Percentiles rank a stretch among this genome's conserved stretches.
phyloP scores from a whole-genome alignment of 1,284 basidiomycete genomes.

The Boletus semigastroideus region DNA sequence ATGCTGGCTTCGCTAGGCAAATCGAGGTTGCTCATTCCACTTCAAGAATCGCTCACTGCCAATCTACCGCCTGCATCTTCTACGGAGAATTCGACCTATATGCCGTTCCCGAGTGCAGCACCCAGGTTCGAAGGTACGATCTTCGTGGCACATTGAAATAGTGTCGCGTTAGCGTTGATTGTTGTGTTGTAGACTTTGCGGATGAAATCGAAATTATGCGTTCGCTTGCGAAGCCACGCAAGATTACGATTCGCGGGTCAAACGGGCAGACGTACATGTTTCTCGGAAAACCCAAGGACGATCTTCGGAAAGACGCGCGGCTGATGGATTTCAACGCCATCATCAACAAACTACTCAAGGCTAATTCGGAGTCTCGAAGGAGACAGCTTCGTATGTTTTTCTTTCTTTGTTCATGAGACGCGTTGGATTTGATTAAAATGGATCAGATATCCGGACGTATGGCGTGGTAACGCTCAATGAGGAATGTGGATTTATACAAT shows the following conservation, averaged over 20 bases:
- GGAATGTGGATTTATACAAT: slow-evolving; percentile 97
- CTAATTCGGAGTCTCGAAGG: slow-evolving; percentile 89
- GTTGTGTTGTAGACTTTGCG: slow-evolving; percentile 53
- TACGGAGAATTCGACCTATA: slow-evolving; percentile 59
- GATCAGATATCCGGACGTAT: slow-evolving; percentile 89
- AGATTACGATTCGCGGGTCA: slow-evolving; percentile 83
- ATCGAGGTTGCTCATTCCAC: slow-evolving; percentile 79
- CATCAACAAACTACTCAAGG: slow-evolving; percentile 96
- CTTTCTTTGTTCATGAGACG: not conserved
- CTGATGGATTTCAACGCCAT: slow-evolving; percentile 99
- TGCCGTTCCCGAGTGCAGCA: slow-evolving; percentile 79
- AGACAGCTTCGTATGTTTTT: slow-evolving; percentile 74
- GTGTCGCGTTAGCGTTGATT: not conserved
- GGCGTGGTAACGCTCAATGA: slow-evolving; percentile 97
- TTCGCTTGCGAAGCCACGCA: slow-evolving; percentile 91
- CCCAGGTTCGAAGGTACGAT: slow-evolving; percentile 76
- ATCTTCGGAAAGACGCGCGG: slow-evolving; percentile 95
- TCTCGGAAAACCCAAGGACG: slow-evolving; percentile 97
- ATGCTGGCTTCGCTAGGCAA: slow-evolving; percentile 57
- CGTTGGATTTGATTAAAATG: not conserved
- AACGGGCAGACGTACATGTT: slow-evolving; percentile 89
- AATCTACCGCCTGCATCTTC: slow-evolving; percentile 77
- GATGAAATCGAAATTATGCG: slow-evolving; percentile 92
- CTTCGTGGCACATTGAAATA: not conserved
- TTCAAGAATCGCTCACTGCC: slow-evolving; percentile 93